phyloP scores from a whole-genome alignment of 345 rosid genomes.

The Alliaria petiolata region DNA sequence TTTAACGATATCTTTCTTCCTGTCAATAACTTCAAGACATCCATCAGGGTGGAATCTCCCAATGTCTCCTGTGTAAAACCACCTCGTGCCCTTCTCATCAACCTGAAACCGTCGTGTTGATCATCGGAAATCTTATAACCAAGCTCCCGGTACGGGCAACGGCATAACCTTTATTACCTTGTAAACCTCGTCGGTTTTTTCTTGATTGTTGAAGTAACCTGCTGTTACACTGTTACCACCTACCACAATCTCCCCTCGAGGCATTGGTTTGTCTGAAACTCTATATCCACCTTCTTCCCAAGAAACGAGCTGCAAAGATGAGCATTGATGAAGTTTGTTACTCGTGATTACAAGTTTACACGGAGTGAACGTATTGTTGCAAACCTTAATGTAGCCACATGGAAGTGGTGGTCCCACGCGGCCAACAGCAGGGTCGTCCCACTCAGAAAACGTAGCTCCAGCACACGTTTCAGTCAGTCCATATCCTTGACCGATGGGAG shows the following conservation, averaged over 20 bases:
- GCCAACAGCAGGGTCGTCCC: slow-evolving; percentile 70
- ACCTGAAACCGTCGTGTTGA: slow-evolving; percentile 43
- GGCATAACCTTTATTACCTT: slow-evolving; percentile 41
- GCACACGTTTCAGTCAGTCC: slow-evolving; percentile 97
- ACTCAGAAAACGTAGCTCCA: slow-evolving; percentile 81
- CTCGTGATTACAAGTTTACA: neutral
- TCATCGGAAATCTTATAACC: neutral
- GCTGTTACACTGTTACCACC: slow-evolving; percentile 78
- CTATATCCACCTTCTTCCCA: slow-evolving; percentile 90
- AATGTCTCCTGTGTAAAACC: slow-evolving; percentile 91
- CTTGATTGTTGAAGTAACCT: slow-evolving; percentile 78
- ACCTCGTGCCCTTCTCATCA: slow-evolving; percentile 71
- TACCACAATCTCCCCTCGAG: slow-evolving; percentile 84
- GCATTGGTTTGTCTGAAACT: slow-evolving; percentile 76
- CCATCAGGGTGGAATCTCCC: slow-evolving; percentile 87
- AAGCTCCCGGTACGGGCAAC: neutral
- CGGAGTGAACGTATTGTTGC: neutral
- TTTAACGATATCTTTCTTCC: slow-evolving; percentile 92
- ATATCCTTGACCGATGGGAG: slow-evolving; percentile 86
- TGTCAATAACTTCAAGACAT: slow-evolving; percentile 86
- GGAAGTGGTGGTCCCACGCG: slow-evolving; percentile 95
- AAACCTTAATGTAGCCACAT: slow-evolving; percentile 72
- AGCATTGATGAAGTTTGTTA: neutral
- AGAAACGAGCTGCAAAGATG: slow-evolving; percentile 65
- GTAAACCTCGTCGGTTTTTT: slow-evolving; percentile 74